A percentile compares a stretch with the other conserved stretches of the same genome.
Conservation (phyloP, 768 basidiomycete genomes). For the Termitomyces sp. region DNA sequence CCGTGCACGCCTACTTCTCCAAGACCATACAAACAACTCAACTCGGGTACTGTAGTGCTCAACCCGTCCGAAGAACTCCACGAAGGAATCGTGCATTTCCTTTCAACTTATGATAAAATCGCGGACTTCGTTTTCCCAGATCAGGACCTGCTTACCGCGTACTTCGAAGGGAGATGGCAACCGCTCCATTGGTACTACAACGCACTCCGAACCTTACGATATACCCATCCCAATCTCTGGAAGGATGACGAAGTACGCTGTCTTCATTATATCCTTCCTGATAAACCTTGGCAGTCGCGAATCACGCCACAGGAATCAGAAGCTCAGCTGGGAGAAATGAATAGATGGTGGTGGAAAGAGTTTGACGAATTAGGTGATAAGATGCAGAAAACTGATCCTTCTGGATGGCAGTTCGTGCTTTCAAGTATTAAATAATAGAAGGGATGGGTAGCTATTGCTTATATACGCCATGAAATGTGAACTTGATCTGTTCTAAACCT, state of each 20-base stretch:
- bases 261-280: constrained; percentile 80
- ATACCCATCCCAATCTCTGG: constrained; percentile 75
- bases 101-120: constrained; percentile 39
- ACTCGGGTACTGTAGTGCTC: constrained; percentile 86
- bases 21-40: constrained; percentile 77
- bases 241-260: constrained; percentile 80
- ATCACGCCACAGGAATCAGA: constrained; percentile 30
- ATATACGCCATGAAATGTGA: constrained; percentile 82
- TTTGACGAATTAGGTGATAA: constrained; percentile 43
- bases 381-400: constrained; percentile 36
- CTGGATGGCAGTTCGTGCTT: constrained; percentile 46
- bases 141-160: constrained; percentile 83
- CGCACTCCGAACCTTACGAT: constrained; percentile 81
- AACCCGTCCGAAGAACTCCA: constrained; percentile 61
- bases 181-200: constrained; percentile 88
- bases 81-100: constrained; percentile 46
- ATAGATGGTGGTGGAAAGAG: constrained; percentile 80
- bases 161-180: constrained; percentile 75
- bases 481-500: constrained; percentile 97
- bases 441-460: constrained; percentile 3
- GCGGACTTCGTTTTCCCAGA: constrained; percentile 68
- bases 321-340: constrained; percentile 42
- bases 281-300: constrained; percentile 80
- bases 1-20: constrained; percentile 38
- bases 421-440: constrained; percentile 37